Conservation (phyloP, 2,329 filamentous ascomycete genomes). For the Albophoma yamanashiensis region DNA sequence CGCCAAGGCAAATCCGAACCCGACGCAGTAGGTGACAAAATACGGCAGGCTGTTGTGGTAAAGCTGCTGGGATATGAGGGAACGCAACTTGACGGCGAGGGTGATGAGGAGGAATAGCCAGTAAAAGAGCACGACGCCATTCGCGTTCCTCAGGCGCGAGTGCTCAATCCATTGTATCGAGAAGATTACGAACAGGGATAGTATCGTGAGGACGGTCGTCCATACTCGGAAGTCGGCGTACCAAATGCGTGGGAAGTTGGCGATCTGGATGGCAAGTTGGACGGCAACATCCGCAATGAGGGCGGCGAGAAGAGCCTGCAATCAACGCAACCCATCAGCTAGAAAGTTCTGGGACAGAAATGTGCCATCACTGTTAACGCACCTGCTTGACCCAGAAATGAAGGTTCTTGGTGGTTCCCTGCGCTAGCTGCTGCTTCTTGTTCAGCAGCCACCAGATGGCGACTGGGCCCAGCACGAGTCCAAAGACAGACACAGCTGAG, state of each 20-base stretch:
- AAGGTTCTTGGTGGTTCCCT: conserved; percentile 69
- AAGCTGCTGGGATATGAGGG: conserved; percentile 67
- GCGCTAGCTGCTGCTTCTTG: conserved; percentile 44
- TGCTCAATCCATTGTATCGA: conserved; percentile 80
- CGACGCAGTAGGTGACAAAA: conserved; percentile 66
- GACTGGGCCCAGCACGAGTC: conserved; percentile 63
- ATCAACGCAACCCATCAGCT: background rate
- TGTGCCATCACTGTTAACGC: conserved; percentile 6
- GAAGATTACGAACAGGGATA: conserved; percentile 66
- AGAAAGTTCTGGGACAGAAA: background rate
- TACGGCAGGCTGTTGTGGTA: conserved; percentile 58
- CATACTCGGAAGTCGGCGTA: conserved; percentile 77
- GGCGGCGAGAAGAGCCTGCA: conserved; percentile 48
- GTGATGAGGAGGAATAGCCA: conserved; percentile 80
- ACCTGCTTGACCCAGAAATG: conserved; percentile 93
- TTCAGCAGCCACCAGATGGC: conserved; percentile 73
- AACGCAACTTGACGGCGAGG: conserved; percentile 74
- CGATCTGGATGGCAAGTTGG: conserved; percentile 68
- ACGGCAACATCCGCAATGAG: conserved; percentile 58
- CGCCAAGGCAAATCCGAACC: conserved; percentile 55
- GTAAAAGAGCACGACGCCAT: conserved; percentile 82
- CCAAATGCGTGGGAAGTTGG: conserved; percentile 60
- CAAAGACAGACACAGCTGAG: conserved; percentile 65
- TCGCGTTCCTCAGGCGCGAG: conserved; percentile 69
- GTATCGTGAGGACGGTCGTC: conserved; percentile 61